Evolutionary conservation across 352 stramenopile genomes (phyloP).

Genomic region (Phytophthora fragariae): DNA sequence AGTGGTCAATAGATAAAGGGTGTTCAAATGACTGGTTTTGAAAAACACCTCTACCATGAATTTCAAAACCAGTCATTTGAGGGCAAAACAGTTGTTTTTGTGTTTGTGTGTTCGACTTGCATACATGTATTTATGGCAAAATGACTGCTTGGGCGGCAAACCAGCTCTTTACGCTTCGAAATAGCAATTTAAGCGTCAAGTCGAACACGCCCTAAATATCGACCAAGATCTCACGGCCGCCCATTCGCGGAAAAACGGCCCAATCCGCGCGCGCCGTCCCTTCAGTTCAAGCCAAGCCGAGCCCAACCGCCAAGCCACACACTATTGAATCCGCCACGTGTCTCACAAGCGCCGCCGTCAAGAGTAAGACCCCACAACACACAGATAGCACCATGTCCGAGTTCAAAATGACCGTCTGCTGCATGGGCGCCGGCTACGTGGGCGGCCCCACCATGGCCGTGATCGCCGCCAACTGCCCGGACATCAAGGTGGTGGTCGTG

Average conservation of each 20-base stretch:
- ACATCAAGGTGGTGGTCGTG: conserved; percentile 98
- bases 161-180: too few relatives aligned
- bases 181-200: too few relatives aligned
- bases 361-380: conserved; percentile 5
- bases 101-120: too few relatives aligned
- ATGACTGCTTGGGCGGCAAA: too few relatives aligned
- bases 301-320: conserved; percentile 1
- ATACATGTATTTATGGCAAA: too few relatives aligned
- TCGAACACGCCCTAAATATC: conserved; percentile 20
- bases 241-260: conserved; percentile 22
- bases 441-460: conserved; percentile 99
- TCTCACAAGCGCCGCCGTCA: conserved; percentile 2
- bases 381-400: conserved; percentile 29
- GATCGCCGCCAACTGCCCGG: conserved; percentile 97
- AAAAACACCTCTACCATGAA: too few relatives aligned
- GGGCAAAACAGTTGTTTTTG: too few relatives aligned
- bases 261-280: conserved; percentile 11
- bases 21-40: too few relatives aligned
- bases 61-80: too few relatives aligned
- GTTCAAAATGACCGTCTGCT: conserved; percentile 94
- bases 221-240: conserved; percentile 7
- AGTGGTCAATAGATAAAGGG: too few relatives aligned
- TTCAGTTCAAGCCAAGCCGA: conserved; percentile 18
- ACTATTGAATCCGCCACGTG: conserved; percentile 42
- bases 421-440: conserved; percentile 99